Base-by-base conservation (phyloP, 768 basidiomycete species). In the Tricholomella constricta region DNA sequence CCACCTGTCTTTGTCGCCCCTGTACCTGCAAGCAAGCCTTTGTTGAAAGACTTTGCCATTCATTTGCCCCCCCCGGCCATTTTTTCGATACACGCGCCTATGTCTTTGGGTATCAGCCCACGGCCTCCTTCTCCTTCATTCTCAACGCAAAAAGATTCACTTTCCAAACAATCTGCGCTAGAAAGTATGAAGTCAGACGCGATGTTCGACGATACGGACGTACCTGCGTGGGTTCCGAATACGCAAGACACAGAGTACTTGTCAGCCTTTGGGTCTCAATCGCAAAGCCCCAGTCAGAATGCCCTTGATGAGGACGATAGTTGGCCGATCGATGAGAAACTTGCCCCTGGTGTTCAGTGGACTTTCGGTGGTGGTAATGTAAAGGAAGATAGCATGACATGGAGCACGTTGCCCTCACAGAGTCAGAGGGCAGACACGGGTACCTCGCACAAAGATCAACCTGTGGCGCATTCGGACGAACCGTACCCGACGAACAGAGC, bases 311-410 rank as follows among this genome's bases (percentile, higher is more conserved):
- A 84, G 41, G 84, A 85, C 46, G 88, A 90, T 61, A 89, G 88
- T 63, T 91, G 88, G 88, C 86, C 85, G 9, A 69, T 88, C 23
- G 82, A 87, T 35, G 86, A 86, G 57, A 86, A 83, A 58, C 67
- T 86, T 50, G 72, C 78, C 0, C 73, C 74, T 34, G 77, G 74
- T 9, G 73, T 80, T 31, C 78, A 78, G 54, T 90, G 89, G 89
- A 80, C 80, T 14, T 85, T 84, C 58, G 80, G 78, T 25, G 69
- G 72, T 45, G 76, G 69, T 50, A 65, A 68, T 20, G 69, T 73
- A 7, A 80, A 77, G 53, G 88, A 89, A 42, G 88, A 89, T 60
- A 86, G 82, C 56, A 78, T 84, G 69, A 88, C 88, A 15, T 90
- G 89, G 89, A 89, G 85, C 58, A 85, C 86, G 15, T 62, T 78